Conservation (phyloP, 2,329 filamentous ascomycete genomes). For the Aureobasidium sp. region DNA sequence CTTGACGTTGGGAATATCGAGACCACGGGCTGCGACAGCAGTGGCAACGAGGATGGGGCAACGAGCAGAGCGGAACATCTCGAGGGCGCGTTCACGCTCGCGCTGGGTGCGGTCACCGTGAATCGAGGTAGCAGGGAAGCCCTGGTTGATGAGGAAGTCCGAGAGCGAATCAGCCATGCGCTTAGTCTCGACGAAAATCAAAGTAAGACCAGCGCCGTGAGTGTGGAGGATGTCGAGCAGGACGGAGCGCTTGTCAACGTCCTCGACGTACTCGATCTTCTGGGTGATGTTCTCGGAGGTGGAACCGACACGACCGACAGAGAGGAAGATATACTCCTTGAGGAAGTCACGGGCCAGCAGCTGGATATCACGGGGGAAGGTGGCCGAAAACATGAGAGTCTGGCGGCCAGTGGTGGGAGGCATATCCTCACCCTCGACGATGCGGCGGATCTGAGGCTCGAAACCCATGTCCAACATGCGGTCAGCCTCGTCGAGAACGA, state of each 20-base stretch:
- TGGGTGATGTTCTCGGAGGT: constrained; percentile 99
- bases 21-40: constrained; percentile 75
- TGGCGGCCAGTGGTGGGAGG: constrained; percentile 73
- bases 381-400: constrained; percentile 99
- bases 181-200: constrained; percentile 99
- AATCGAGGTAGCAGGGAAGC: constrained; percentile 95
- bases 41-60: constrained; percentile 97
- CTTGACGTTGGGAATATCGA: constrained; percentile 92
- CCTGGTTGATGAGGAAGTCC: constrained; percentile 97
- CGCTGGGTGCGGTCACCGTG: constrained; percentile 98
- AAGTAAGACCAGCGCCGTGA: constrained; percentile 76
- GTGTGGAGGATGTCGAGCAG: constrained; percentile 96
- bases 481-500: constrained; percentile 97
- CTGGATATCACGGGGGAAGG: constrained; percentile 97
- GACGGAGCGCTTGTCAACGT: constrained; percentile 94
- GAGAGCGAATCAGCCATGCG: constrained; percentile 97
- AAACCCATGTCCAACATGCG: constrained; percentile 99
- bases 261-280: constrained; percentile 96
- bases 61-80: constrained; percentile 93
- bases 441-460: constrained; percentile 97
- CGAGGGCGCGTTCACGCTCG: constrained; percentile 93
- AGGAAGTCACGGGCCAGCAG: constrained; percentile 98
- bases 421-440: constrained; percentile 98
- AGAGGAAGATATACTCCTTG: constrained; percentile 98
- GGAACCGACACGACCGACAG: constrained; percentile 94